A percentile compares a stretch with the other conserved stretches of the same genome.
phyloP scores from a whole-genome alignment of 164 flowering plant genomes.

The Vitis rotundifolia region DNA sequence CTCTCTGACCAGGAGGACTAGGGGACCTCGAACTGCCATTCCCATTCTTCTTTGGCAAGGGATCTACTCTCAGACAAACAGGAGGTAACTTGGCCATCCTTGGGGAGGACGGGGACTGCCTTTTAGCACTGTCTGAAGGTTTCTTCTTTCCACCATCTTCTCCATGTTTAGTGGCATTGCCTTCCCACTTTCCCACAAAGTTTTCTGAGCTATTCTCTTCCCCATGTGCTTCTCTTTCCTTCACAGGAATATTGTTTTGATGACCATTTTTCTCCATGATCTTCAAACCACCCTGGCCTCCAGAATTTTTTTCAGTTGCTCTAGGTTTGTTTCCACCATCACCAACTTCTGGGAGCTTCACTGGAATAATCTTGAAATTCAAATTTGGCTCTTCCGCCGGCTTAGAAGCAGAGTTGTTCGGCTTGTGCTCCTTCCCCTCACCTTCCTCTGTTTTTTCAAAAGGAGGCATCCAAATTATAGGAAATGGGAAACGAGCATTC shows the following conservation, averaged over 20 bases:
- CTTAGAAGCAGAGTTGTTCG: conserved; percentile 5
- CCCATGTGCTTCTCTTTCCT: conserved; percentile 18
- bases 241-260: conserved; percentile 27
- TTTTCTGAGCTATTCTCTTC: conserved; percentile 13
- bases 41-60: conserved; percentile 51
- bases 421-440: conserved; percentile 14
- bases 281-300: background rate
- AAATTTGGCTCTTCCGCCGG: conserved; percentile 6
- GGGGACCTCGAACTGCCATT: conserved; percentile 54
- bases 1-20: conserved; percentile 45
- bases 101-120: conserved; percentile 33
- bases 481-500: conserved; percentile 27
- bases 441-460: conserved; percentile 18
- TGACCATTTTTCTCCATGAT: background rate
- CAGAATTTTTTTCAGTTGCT: conserved; percentile 2
- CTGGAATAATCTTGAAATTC: conserved; percentile 25
- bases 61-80: conserved; percentile 78
- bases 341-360: conserved; percentile 6
- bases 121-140: conserved; percentile 14
- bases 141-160: conserved; percentile 12
- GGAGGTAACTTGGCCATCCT: conserved; percentile 65
- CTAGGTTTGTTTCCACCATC: conserved; percentile 3
- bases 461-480: conserved; percentile 54
- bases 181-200: background rate
- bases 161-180: conserved; percentile 7